Conservation (phyloP, 306 rosid genomes). For the Prunus dulcis region DNA sequence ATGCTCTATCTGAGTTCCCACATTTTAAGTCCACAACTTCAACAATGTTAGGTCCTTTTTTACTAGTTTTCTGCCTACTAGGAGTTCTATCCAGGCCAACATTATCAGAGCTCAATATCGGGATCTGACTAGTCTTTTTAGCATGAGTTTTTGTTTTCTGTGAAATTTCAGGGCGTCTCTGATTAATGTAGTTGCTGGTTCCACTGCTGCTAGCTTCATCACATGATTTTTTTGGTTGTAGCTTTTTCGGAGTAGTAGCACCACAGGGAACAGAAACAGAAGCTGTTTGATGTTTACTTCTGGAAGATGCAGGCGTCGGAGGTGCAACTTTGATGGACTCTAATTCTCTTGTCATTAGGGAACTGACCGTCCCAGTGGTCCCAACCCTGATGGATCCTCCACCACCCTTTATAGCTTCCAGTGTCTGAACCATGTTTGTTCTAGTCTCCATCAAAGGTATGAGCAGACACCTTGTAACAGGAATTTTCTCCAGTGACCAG, state of each 20-base stretch:
- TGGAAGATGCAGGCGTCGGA: conserved; percentile 45
- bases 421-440: conserved; percentile 62
- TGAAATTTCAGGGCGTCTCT: conserved; percentile 33
- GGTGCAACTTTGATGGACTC: conserved; percentile 55
- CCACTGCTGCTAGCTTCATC: conserved; percentile 72
- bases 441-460: conserved; percentile 27
- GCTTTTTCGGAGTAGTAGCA: conserved; percentile 43
- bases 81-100: conserved; percentile 42
- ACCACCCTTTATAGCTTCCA: conserved; percentile 66
- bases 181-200: conserved; percentile 31
- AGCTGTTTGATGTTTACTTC: conserved; percentile 42
- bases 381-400: conserved; percentile 87
- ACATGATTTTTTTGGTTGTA: conserved; percentile 53
- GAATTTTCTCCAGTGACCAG: background rate
- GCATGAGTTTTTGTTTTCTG: conserved; percentile 48
- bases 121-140: conserved; percentile 54
- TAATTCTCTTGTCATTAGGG: conserved; percentile 86
- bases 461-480: conserved; percentile 21
- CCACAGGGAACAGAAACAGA: conserved; percentile 44
- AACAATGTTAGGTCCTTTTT: conserved; percentile 58
- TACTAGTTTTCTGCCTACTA: conserved; percentile 50
- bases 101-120: conserved; percentile 64
- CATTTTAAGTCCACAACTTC: conserved; percentile 86
- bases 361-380: conserved; percentile 74
- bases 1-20: conserved; percentile 62